phyloP scores from a whole-genome alignment of 768 basidiomycete genomes.

The Heimioporus sp. region DNA sequence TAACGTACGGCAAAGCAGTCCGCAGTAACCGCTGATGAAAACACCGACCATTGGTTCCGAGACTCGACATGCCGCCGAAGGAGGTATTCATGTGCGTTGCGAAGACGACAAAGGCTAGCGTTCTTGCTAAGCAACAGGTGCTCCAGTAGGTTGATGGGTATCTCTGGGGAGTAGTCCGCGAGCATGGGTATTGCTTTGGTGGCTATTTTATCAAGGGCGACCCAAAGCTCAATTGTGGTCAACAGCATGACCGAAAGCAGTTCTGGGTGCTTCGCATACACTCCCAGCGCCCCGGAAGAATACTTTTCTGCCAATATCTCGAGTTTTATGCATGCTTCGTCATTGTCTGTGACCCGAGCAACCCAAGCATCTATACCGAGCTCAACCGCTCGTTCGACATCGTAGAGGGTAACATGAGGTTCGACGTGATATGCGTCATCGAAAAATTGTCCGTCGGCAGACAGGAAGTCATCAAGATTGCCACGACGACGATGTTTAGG shows the following conservation, averaged over 20 bases:
- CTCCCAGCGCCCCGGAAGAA: constrained; percentile 18
- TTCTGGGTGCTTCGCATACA: constrained; percentile 37
- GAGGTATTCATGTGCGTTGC: constrained; percentile 31
- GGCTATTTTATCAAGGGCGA: constrained; percentile 40
- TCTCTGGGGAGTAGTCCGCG: constrained; percentile 43
- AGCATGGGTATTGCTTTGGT: constrained; percentile 38
- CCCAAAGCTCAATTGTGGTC: constrained; percentile 47
- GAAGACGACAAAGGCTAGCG: constrained; percentile 27
- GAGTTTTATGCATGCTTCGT: constrained; percentile 25
- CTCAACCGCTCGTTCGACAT: constrained; percentile 37
- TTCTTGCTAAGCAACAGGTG: constrained; percentile 39
- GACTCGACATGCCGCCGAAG: constrained; percentile 21
- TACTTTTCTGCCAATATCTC: constrained; percentile 28
- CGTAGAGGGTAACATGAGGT: constrained; percentile 27
- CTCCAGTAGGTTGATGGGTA: constrained; percentile 38
- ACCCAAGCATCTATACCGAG: constrained; percentile 35
- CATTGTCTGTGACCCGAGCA: constrained; percentile 10
- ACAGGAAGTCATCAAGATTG: constrained; percentile 15
- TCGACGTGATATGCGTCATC: constrained; percentile 3
- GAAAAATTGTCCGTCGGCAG: constrained; percentile 14
- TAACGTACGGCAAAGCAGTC: constrained; percentile 34
- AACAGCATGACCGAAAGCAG: constrained; percentile 39
- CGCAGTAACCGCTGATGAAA: constrained; percentile 18
- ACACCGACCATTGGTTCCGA: constrained; percentile 31
- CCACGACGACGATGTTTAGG: constrained; percentile 11